A percentile compares a stretch with the other conserved stretches of the same genome.
Evolutionary conservation across 225 moss, liverwort and hornwort species (phyloP).

Genomic region (Straminergon stramineum): DNA sequence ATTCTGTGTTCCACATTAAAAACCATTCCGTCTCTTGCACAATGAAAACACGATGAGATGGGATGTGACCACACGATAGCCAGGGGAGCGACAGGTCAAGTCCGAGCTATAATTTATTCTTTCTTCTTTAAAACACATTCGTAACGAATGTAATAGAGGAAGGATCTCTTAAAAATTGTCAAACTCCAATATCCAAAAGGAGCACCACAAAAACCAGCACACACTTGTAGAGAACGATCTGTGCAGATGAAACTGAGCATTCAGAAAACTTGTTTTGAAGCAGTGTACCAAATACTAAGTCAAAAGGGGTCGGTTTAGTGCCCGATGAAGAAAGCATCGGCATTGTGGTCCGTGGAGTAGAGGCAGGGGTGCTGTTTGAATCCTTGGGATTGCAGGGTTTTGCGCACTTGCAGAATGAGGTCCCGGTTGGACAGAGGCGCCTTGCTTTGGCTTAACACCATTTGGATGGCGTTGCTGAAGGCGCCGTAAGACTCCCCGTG

Average conservation of each 20-base stretch:
- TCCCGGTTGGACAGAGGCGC: slow-evolving; percentile 42
- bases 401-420: slow-evolving; percentile 50
- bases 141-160: not conserved
- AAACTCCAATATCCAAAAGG: not conserved
- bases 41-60: not conserved
- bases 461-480: slow-evolving; percentile 68
- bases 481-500: slow-evolving; percentile 43
- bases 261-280: not conserved
- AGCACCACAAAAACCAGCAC: not conserved
- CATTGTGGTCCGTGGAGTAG: slow-evolving; percentile 46
- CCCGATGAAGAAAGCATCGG: slow-evolving; percentile 40
- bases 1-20: not conserved
- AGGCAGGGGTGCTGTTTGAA: slow-evolving; percentile 81
- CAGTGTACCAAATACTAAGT: no score
- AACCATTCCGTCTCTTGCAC: not conserved
- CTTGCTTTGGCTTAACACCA: slow-evolving; percentile 15
- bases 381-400: slow-evolving; percentile 36
- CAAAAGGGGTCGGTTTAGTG: not conserved
- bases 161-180: not conserved
- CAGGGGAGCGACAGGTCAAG: not conserved
- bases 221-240: not conserved
- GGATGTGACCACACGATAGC: not conserved
- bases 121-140: not conserved
- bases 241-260: not conserved
- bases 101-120: not conserved